These are phyloP conservation scores for Aphanocladium album DNA, from an alignment of 2,329 filamentous ascomycete species.

Conservation along the genomic window DNA sequence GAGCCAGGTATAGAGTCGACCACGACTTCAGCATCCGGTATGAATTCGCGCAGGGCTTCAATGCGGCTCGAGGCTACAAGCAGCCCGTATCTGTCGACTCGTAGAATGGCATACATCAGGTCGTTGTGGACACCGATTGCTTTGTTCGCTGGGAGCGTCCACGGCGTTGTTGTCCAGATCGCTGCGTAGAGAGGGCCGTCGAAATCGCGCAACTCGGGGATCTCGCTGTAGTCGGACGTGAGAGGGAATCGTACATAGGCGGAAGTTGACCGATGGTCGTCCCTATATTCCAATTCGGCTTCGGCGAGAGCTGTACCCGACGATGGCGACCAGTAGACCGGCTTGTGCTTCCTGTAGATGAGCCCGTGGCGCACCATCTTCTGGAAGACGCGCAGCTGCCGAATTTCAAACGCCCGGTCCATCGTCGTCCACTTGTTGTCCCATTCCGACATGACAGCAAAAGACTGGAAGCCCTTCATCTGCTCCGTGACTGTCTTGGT, in stretches of 20 bases:
- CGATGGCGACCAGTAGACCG: conserved; percentile 82
- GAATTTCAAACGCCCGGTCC: conserved; percentile 68
- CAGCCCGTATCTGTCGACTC: conserved; percentile 52
- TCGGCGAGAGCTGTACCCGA: conserved; percentile 76
- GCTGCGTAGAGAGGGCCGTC: conserved; percentile 62
- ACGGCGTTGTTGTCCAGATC: conserved; percentile 98
- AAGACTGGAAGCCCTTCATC: conserved; percentile 67
- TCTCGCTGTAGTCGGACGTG: conserved; percentile 30
- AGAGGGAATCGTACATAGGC: conserved; percentile 81
- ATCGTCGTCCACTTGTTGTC: conserved; percentile 72
- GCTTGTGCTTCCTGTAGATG: conserved; percentile 74
- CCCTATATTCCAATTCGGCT: conserved; percentile 78
- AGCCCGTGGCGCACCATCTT: conserved; percentile 67
- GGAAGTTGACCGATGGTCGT: conserved; percentile 64
- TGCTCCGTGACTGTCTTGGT: conserved; percentile 64
- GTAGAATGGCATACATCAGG: conserved; percentile 67
- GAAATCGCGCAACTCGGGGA: conserved; percentile 33
- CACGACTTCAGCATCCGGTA: conserved; percentile 50
- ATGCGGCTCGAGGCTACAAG: conserved; percentile 69
- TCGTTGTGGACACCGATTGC: conserved; percentile 78
- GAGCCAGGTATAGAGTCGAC: conserved; percentile 56
- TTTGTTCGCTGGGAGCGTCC: conserved; percentile 90
- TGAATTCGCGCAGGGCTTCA: conserved; percentile 47
- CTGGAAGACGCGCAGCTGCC: conserved; percentile 70
- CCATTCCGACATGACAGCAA: conserved; percentile 80